Evolutionary conservation across 345 rosid genomes (phyloP).

Genomic region (Boechera divaricarpa): DNA sequence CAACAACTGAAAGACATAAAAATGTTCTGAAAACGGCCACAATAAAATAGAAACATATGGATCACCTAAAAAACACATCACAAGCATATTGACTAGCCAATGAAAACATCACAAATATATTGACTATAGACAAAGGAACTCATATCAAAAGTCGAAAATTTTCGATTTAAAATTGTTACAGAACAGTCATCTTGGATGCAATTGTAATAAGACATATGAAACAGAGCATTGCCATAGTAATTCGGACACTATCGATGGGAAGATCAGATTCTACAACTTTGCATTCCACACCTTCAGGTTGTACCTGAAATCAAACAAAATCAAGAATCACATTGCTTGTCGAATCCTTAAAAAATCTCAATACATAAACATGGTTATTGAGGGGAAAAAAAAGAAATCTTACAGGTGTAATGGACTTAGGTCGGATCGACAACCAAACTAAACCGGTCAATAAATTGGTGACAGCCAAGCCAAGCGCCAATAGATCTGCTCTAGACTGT

Average conservation of each 20-base stretch:
- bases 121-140: too few relatives aligned
- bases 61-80: too few relatives aligned
- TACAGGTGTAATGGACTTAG: conserved; percentile 69
- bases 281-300: conserved; percentile 75
- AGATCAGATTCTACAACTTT: conserved; percentile 51
- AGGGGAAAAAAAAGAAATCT: conserved; percentile 7
- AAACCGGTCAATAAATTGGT: conserved; percentile 80
- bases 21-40: too few relatives aligned
- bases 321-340: conserved; percentile 2
- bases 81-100: too few relatives aligned
- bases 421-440: conserved; percentile 88
- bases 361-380: neutral
- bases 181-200: neutral
- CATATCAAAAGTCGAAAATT: too few relatives aligned
- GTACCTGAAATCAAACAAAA: conserved; percentile 53
- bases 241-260: conserved; percentile 60
- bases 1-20: too few relatives aligned
- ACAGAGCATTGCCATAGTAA: conserved; percentile 59
- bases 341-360: neutral
- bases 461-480: conserved; percentile 89
- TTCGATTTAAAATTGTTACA: too few relatives aligned
- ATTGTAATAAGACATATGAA: neutral
- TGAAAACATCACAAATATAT: too few relatives aligned
- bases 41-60: too few relatives aligned
- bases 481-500: conserved; percentile 92